Evolutionary conservation across 495 filamentous ascomycete species (phyloP).

Genomic region (Neurospora africana): DNA sequence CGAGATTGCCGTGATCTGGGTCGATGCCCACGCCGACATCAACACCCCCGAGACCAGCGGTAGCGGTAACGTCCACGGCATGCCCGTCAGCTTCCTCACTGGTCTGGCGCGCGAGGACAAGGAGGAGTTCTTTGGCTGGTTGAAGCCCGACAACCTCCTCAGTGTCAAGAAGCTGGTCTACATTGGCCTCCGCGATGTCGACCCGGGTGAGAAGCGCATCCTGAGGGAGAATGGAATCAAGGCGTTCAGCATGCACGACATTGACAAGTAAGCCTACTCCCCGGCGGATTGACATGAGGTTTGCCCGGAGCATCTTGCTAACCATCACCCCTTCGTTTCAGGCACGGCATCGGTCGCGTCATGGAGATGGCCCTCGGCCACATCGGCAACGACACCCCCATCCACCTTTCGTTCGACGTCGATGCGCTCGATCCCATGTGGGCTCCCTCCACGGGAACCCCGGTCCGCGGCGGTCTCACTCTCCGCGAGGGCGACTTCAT

Average conservation of each 20-base stretch:
- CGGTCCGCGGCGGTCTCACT: slow-evolving; percentile 90
- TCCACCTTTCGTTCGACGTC: slow-evolving; percentile 95
- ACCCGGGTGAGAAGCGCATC: slow-evolving; percentile 81
- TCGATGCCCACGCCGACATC: slow-evolving; percentile 96
- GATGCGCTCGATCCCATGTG: slow-evolving; percentile 93
- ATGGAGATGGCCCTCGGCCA: slow-evolving; percentile 96
- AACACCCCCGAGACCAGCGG: slow-evolving; percentile 85
- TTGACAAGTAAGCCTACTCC: slow-evolving; percentile 57
- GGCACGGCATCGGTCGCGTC: slow-evolving; percentile 85
- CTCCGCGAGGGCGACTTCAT: slow-evolving; percentile 96
- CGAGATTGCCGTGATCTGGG: slow-evolving; percentile 94
- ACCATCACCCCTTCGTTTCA: slow-evolving; percentile 14
- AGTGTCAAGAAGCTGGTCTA: slow-evolving; percentile 87
- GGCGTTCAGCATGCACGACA: slow-evolving; percentile 97
- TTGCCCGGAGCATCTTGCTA: slow-evolving; percentile 9
- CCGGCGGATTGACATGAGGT: not conserved
- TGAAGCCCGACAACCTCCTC: slow-evolving; percentile 46
- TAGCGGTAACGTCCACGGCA: slow-evolving; percentile 94
- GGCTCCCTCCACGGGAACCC: slow-evolving; percentile 93
- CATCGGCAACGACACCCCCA: slow-evolving; percentile 86
- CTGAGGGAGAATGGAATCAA: slow-evolving; percentile 80
- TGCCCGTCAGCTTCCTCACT: slow-evolving; percentile 91
- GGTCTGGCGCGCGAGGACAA: slow-evolving; percentile 66
- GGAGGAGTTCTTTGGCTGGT: slow-evolving; percentile 77
- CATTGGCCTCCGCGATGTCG: slow-evolving; percentile 90